Evolutionary conservation across 1,139 yeast species (phyloP), one percentile per base, ranked within the genome.

Genomic region (Wickerhamiella pararugosa): DNA sequence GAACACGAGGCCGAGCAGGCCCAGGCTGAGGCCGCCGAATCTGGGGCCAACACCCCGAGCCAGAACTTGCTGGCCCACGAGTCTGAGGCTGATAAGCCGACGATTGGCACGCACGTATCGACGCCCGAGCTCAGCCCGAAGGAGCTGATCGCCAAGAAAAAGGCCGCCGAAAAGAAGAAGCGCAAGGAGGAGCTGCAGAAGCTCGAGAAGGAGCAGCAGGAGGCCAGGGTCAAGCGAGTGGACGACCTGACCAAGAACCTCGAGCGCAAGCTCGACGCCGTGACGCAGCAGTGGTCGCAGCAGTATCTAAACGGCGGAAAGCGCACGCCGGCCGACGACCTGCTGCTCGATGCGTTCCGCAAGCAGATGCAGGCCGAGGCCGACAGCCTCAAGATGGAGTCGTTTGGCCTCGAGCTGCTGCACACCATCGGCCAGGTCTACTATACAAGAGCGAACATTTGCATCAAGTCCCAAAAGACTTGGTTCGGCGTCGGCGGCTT

Each of bases 331-430:
- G 78, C 79, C 68, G 73, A 73, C 39, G 71, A 64, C 1, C 86
- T 75, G 46, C 80, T 86, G 33, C 73, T 76, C 10, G 63, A 64
- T 29, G 75, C 93, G 1, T 87, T 84, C 60, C 67, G 69, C 47
- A 73, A 70, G 43, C 84, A 86, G 59, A 72, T 81, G 55, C 71
- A 70, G 50, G 73, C 79, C 36, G 96, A 87, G 60, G 94, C 94
- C 1, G 93, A 86, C 55, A 71, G 80, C 38, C 70, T 90, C 48
- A 87, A 87, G 57, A 77, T 84, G 81, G 97, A 87, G 61, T 82
- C 94, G 41, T 90, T 87, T 63, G 97, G 97, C 6, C 65, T 86
- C 41, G 94, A 87, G 57, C 79, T 87, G 38, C 70, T 90, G 45
- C 96, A 87, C 56, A 72, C 94, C 1, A 75, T 87, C 45, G 97